A percentile compares a stretch with the other conserved stretches of the same genome.
These are phyloP conservation scores for Penicillium taxi DNA, from an alignment of 495 filamentous ascomycete species.

Conservation along the genomic window DNA sequence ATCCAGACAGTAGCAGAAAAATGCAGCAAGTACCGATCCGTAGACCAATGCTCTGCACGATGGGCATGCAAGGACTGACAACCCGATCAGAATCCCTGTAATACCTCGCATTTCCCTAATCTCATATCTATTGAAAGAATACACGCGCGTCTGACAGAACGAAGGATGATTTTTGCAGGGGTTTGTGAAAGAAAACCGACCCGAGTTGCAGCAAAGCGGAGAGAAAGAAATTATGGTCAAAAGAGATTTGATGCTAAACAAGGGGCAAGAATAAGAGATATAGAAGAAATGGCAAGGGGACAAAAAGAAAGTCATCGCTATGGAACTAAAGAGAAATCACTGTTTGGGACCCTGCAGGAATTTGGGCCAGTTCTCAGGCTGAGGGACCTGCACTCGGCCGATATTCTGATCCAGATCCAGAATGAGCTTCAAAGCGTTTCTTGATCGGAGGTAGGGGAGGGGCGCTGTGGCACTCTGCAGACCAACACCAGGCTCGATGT, in stretches of 20 bases:
- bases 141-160: constrained; percentile 13
- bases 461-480: constrained; percentile 53
- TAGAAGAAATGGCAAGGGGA: constrained; percentile 5
- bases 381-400: constrained; percentile 55
- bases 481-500: constrained; percentile 49
- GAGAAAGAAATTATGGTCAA: constrained; percentile 5
- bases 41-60: not conserved
- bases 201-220: constrained; percentile 5
- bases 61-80: not conserved
- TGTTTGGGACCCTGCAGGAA: constrained; percentile 29
- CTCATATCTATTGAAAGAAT: constrained; percentile 36
- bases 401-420: constrained; percentile 91
- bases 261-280: constrained; percentile 8
- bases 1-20: constrained; percentile 1
- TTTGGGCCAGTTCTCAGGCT: constrained; percentile 40
- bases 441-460: constrained; percentile 73
- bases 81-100: no score
- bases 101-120: constrained; percentile 18
- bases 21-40: constrained; percentile 3
- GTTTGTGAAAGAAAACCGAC: constrained; percentile 3
- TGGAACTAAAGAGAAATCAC: constrained; percentile 21
- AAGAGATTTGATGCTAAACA: constrained; percentile 22
- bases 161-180: constrained; percentile 11
- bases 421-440: constrained; percentile 95
- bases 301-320: constrained; percentile 26